Conservation (phyloP, 352 stramenopile genomes). For the Blastocystis sp. region DNA sequence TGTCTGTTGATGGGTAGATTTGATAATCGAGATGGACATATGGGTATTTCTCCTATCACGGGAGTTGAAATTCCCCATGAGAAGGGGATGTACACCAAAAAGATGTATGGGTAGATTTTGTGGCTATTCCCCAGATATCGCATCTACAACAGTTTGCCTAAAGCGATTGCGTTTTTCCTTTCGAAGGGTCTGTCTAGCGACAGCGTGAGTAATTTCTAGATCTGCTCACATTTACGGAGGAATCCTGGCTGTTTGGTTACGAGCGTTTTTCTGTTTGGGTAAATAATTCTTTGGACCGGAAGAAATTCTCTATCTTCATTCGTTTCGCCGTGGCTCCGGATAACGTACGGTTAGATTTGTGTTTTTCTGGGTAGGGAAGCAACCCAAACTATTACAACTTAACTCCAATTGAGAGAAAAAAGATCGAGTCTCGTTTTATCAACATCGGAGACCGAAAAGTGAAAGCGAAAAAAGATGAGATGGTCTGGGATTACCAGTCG, state of each 20-base stretch:
- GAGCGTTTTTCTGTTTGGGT: slow-evolving; percentile 58
- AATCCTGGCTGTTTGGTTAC: slow-evolving; percentile 47
- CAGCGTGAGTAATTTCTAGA: not conserved
- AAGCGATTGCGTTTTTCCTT: slow-evolving; percentile 29
- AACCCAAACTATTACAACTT: slow-evolving; percentile 50
- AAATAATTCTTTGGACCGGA: slow-evolving; percentile 35
- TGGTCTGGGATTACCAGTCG: slow-evolving; percentile 7
- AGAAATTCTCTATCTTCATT: slow-evolving; percentile 58
- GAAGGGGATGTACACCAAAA: slow-evolving; percentile 62
- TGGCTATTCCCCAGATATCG: not conserved
- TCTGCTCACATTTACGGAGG: slow-evolving; percentile 50
- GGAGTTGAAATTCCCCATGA: slow-evolving; percentile 61
- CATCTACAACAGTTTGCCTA: slow-evolving; percentile 47
- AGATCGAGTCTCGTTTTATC: slow-evolving; percentile 2
- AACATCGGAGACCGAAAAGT: slow-evolving; percentile 10
- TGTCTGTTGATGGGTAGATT: not conserved
- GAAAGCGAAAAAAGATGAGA: not conserved
- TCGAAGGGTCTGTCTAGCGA: not conserved
- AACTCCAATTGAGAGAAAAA: not conserved
- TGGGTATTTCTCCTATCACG: slow-evolving; percentile 52
- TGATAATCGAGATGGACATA: slow-evolving; percentile 58
- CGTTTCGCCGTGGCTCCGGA: slow-evolving; percentile 42
- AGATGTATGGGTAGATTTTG: slow-evolving; percentile 15
- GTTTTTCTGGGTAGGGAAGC: not conserved
- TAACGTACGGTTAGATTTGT: not conserved